Base-by-base conservation (phyloP, 768 basidiomycete species). In the Termitomyces sp. region DNA sequence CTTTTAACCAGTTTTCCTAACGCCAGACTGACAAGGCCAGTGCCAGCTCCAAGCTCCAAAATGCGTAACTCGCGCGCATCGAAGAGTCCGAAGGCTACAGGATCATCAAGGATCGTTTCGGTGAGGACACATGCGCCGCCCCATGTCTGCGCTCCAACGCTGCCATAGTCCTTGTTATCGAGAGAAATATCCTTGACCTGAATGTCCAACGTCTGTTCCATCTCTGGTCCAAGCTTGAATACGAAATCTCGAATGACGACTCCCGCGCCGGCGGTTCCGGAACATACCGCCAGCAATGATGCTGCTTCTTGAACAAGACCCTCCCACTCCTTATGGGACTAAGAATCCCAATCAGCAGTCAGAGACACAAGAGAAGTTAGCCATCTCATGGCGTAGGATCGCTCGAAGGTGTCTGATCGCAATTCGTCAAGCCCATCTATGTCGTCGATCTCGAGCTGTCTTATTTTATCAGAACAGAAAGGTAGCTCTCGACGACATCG, bases 131-230 rank as follows among this genome's bases (percentile, higher is more conserved):
- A 92, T 3, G 90, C 87, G 10, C 87, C 84, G 4, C 91, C 92
- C 93, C 92, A 95, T 0, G 92, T 95, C 71, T 94, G 92, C 27
- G 90, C 85, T 1, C 92, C 92, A 17, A 92, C 84, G 54, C 85
- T 88, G 12, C 75, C 72, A 60, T 83, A 86, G 62, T 90, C 87
- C n/a, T 77, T 72, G 54, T 89, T 85, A 49, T 85, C 80, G 42
- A 92, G 71, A 2, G 89, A 83, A 2, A 85, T 78, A 67, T 94
- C 92, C 31, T 75, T 84, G 48, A 95, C 63, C 51, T 74, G 66
- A 11, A 89, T 71, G 11, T 71, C 59, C 11, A 79, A 59, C 2
- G 62, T 50, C 46, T 34, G 44, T 57, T 40, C 43, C 62, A 63
- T 7, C 12, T 31, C 37, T 48, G 53, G 47, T 29, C 63, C 56